Evolutionary conservation across 495 filamentous ascomycete species (phyloP), one percentile per base, ranked within the genome.

Genomic region (Penicillium daleae): DNA sequence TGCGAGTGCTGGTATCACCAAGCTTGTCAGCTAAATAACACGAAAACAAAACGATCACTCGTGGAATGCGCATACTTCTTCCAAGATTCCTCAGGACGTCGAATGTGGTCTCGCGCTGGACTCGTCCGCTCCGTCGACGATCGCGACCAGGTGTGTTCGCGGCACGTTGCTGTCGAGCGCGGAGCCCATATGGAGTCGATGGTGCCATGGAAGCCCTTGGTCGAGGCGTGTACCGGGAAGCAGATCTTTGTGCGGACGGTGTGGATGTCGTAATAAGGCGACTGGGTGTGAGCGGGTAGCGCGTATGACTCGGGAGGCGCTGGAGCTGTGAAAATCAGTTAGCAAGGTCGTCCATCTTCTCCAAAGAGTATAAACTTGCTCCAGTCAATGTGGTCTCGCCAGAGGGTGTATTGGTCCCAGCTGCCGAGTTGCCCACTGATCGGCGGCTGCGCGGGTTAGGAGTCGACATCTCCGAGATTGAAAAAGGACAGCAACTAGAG

Each of bases 41-140:
- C n/a, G 19, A 22, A 13, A 22, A 2, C 17, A 60, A 32, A 31
- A 19, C 6, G 13, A 42, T 35, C 19, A 21, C 24, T 8, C 5
- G 27, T 31, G 8, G 17, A 21, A 40, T 33, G 49, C 32, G 63
- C 71, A 27, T 78, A 74, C 85, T 79, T 75, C 80, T 85, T 56
- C 89, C 88, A 10, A 95, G 78, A 56, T 86, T 85, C 29, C 86
- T 82, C 31, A 94, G 70, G 22, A 87, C 78, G 69, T 92, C 87
- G 57, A 90, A 86, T 6, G 90, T 90, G 6, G 91, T 92, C 72
- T 93, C 90, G 48, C 90, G 83, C 68, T 89, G 86, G 61, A 88
- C 78, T 42, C 86, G 82, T 22, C 85, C 79, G 64, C 89, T 92
- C 58, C 83, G 82, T 55, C 91, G 80, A 4, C 89, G 83, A 55